These are phyloP conservation scores for Psilocybe tampanensis DNA, from an alignment of 768 basidiomycete species.

Conservation along the genomic window DNA sequence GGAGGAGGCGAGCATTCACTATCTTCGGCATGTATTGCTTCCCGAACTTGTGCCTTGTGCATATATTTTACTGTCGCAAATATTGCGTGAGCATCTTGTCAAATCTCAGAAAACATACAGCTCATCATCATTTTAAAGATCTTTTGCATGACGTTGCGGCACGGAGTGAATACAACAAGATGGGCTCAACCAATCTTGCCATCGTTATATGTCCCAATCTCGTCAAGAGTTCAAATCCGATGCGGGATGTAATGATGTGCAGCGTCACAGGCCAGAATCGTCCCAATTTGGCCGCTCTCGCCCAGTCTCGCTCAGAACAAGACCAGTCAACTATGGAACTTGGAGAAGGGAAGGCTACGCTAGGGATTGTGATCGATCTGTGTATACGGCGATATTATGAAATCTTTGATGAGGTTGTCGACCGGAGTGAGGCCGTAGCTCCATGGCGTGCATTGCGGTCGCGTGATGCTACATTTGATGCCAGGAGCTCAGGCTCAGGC, in stretches of 20 bases:
- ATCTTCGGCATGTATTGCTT: conserved; percentile 70
- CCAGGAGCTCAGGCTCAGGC: conserved; percentile 22
- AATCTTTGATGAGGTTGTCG: conserved; percentile 80
- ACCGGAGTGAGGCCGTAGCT: conserved; percentile 63
- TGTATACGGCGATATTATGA: conserved; percentile 87
- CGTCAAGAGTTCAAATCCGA: conserved; percentile 66
- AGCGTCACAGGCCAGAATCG: conserved; percentile 43
- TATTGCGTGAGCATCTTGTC: conserved; percentile 52
- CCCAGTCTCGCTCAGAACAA: conserved; percentile 11
- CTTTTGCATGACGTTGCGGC: conserved; percentile 80
- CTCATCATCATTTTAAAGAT: conserved; percentile 47
- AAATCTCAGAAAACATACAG: neutral
- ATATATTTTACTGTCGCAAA: conserved; percentile 71
- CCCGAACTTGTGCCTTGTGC: conserved; percentile 70
- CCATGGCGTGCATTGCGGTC: conserved; percentile 32
- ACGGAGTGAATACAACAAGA: conserved; percentile 65
- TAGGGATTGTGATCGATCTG: conserved; percentile 71
- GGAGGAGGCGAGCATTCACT: conserved; percentile 60
- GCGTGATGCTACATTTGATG: conserved; percentile 22
- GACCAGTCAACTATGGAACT: conserved; percentile 23
- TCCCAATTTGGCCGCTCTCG: neutral
- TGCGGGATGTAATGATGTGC: conserved; percentile 77
- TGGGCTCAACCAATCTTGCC: conserved; percentile 85
- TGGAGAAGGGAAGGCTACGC: conserved; percentile 56
- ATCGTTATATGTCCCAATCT: conserved; percentile 83